Evolutionary conservation across 441 rosid genomes (phyloP).

Genomic region (Populus trichocarpa): DNA sequence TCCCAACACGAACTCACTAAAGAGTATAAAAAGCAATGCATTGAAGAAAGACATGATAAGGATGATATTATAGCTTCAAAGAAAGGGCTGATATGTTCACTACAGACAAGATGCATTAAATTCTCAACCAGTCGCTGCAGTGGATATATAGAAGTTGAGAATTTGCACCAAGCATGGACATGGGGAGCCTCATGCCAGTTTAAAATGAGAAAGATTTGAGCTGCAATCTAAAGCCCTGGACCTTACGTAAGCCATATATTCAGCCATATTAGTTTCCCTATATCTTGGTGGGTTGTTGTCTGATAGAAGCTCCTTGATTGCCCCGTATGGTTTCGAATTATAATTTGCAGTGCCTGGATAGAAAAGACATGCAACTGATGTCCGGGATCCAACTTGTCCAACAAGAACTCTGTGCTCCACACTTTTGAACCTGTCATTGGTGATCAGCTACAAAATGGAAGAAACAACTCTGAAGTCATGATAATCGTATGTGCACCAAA

Average conservation of each 20-base stretch:
- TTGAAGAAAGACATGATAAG: too few species aligned
- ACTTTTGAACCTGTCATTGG: slow-evolving; percentile 40
- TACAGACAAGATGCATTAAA: too few species aligned
- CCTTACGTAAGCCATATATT: slow-evolving; percentile 28
- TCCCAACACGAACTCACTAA: neutral
- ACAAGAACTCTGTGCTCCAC: slow-evolving; percentile 26
- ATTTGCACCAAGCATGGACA: too few species aligned
- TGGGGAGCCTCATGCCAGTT: neutral
- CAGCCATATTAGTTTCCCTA: slow-evolving; percentile 27
- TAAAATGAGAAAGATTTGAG: slow-evolving; percentile 31
- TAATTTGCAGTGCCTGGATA: slow-evolving; percentile 27
- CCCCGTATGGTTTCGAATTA: slow-evolving; percentile 28
- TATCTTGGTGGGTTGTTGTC: slow-evolving; percentile 6
- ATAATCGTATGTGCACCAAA: neutral
- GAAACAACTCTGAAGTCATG: neutral
- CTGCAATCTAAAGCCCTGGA: slow-evolving; percentile 36
- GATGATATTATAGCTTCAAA: too few species aligned
- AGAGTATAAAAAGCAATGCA: too few species aligned
- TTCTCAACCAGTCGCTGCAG: neutral
- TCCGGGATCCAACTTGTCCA: slow-evolving; percentile 17
- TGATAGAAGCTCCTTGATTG: slow-evolving; percentile 9
- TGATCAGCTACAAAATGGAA: slow-evolving; percentile 21
- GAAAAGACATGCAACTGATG: slow-evolving; percentile 40
- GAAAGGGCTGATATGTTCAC: neutral
- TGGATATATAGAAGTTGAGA: too few species aligned